Evolutionary conservation across 179 eudicot genomes (phyloP).

Genomic region (Nepenthes alata): DNA sequence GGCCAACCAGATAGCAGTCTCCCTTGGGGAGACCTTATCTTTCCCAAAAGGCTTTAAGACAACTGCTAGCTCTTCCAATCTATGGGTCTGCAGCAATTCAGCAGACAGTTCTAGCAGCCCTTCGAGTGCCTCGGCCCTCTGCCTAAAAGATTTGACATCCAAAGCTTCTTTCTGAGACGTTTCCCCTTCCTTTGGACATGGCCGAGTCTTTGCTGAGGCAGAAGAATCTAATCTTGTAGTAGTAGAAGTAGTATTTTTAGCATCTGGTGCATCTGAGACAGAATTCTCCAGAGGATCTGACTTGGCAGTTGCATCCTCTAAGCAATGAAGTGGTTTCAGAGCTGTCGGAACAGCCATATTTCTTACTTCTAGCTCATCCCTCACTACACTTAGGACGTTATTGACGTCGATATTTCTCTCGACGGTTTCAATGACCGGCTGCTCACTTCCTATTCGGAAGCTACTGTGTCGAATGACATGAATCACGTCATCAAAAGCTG

Average conservation of each 20-base stretch:
- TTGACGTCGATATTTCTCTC: constrained; percentile 39
- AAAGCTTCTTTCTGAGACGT: constrained; percentile 46
- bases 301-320: constrained; percentile 20
- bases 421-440: constrained; percentile 27
- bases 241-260: constrained; percentile 10
- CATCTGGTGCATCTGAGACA: constrained; percentile 21
- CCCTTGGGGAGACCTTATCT: constrained; percentile 91
- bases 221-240: constrained; percentile 26
- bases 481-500: constrained; percentile 37
- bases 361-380: constrained; percentile 31
- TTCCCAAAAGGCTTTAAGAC: constrained; percentile 88
- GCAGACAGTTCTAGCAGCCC: constrained; percentile 88
- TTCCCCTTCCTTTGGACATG: constrained; percentile 32
- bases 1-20: constrained; percentile 95
- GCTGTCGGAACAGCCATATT: constrained; percentile 18
- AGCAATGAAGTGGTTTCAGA: constrained; percentile 23
- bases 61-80: constrained; percentile 78
- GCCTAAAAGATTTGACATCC: constrained; percentile 81
- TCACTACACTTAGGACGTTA: constrained; percentile 19
- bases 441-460: constrained; percentile 38
- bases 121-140: constrained; percentile 98
- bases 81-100: constrained; percentile 72
- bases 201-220: constrained; percentile 24
- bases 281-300: constrained; percentile 26
- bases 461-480: constrained; percentile 50